Conservation (phyloP, 176 grass and related monocot genomes). For the Rhipidocladum racemiflorum region DNA sequence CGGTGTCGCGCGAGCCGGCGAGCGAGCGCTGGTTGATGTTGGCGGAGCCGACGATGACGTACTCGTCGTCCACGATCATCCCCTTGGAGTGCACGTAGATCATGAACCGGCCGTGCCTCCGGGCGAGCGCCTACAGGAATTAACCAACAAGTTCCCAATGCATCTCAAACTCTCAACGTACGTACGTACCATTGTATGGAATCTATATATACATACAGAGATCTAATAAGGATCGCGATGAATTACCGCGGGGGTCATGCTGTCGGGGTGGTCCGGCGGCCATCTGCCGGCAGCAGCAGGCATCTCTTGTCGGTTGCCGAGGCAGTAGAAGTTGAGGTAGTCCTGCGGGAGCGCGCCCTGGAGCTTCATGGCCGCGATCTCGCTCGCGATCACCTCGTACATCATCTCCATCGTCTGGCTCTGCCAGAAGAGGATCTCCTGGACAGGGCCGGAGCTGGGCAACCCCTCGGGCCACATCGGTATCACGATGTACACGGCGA, state of each 20-base stretch:
- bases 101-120: conserved; percentile 67
- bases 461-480: conserved; percentile 55
- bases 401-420: conserved; percentile 73
- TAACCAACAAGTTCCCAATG: no score
- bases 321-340: conserved; percentile 94
- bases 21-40: conserved; percentile 94
- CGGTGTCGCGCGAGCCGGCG: conserved; percentile 73
- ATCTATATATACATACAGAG: no score
- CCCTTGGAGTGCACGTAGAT: conserved; percentile 91
- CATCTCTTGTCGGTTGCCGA: conserved; percentile 55
- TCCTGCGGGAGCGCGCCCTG: conserved; percentile 40
- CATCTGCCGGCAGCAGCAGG: neutral
- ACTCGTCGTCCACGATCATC: conserved; percentile 94
- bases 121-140: neutral
- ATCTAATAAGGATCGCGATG: no score
- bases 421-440: conserved; percentile 69
- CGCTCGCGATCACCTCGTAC: conserved; percentile 51
- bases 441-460: neutral
- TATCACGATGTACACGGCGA: conserved; percentile 50
- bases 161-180: no score
- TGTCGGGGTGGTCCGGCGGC: neutral
- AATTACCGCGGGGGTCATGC: neutral
- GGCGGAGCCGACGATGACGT: conserved; percentile 82
- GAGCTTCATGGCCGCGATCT: neutral
- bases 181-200: no score